Evolutionary conservation across 2,329 filamentous ascomycete species (phyloP).

Genomic region (Hymenoscyphus linearis): DNA sequence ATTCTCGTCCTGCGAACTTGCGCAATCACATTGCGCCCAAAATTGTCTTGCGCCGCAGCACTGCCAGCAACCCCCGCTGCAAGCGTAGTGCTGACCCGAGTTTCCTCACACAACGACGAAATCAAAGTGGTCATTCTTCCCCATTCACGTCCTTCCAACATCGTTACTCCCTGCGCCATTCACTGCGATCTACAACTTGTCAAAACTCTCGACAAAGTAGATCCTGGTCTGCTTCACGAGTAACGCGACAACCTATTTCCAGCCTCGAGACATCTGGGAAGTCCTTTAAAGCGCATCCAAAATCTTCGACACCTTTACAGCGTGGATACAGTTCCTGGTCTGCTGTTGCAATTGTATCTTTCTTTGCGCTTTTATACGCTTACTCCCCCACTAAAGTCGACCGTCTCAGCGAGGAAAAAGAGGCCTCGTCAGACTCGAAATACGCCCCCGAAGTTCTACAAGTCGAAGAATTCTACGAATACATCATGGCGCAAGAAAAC

Average conservation of each 20-base stretch:
- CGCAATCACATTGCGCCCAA: neutral
- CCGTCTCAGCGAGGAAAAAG: neutral
- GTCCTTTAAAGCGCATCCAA: neutral
- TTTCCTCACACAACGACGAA: neutral
- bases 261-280: neutral
- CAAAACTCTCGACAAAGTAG: neutral
- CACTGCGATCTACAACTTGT: neutral
- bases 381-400: slow-evolving; percentile 2
- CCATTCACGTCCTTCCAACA: neutral
- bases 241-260: slow-evolving; percentile 4
- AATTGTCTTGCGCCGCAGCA: neutral
- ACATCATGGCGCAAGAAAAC: slow-evolving; percentile 38
- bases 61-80: neutral
- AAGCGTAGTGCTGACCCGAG: neutral
- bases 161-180: neutral
- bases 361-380: slow-evolving; percentile 16
- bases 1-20: neutral
- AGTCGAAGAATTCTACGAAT: slow-evolving; percentile 1
- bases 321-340: slow-evolving; percentile 17
- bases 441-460: neutral
- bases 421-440: neutral
- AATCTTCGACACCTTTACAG: slow-evolving; percentile 1
- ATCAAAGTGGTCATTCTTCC: neutral
- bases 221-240: slow-evolving; percentile 1
- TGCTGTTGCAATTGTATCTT: slow-evolving; percentile 7